Evolutionary conservation across 1,284 basidiomycete genomes (phyloP), one percentile per base, ranked within the genome.

Genomic region (Gomphus sp.): DNA sequence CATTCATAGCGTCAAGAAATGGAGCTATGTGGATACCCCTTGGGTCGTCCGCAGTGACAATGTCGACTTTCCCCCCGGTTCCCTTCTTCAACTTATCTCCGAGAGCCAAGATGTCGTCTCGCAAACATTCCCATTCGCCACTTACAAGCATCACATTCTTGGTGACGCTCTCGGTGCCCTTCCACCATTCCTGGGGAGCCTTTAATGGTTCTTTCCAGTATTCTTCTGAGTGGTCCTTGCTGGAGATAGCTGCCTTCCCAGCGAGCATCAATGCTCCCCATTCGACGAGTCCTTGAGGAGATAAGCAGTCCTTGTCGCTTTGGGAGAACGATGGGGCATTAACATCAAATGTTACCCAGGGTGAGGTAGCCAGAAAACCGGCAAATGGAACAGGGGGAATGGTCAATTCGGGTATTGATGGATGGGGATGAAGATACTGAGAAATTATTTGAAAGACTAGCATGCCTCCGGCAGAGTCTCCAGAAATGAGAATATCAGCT

Each of bases 391-490:
- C 43, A 1, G 51, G 39, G 8, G 59, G 58, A 8, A 70, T 50
- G 5, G 51, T 54, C 6, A 70, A 61, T 7, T 52, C 36, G 2
- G 64, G 49, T 0, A 70, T 18, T 10, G 28, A 43, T 3, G 64
- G 49, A 2, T 70, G 49, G 1, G 73, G 72, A 56, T 71, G 72
- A 0, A 74, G 65, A 12, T 70, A 60, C 50, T 73, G 70, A 1
- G 69, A 66, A 18, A 71, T 43, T 11, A 73, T 56, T 49, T 72
- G 68, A 0, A 71, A 43, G 36, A 66, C 59, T n/a, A 75, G 64
- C 59, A 72, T 73, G 11, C 61, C 73, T 0, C 73, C 73, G 0
- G 72, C 72, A 3, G 73, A 74, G 58, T 74, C 73, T 7, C 72
- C 73, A 1, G 60, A 50, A 37, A 69, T 31, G 31, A 68, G 44